phyloP scores from a whole-genome alignment of 2,329 filamentous ascomycete species.

The Rhinocladiella similis region DNA sequence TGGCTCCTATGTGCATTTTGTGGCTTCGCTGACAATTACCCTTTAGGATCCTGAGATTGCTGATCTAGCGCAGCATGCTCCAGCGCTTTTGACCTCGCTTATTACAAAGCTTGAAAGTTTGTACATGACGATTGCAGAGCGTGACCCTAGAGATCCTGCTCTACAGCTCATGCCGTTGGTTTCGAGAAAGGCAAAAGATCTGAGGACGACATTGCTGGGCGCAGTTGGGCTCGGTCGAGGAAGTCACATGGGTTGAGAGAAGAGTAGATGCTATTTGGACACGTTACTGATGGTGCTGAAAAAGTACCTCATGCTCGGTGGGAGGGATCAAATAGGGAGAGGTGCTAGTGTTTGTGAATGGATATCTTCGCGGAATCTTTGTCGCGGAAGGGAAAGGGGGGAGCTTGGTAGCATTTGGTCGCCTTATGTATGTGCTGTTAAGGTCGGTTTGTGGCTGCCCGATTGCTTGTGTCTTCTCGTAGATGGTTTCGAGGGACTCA shows the following conservation, averaged over 20 bases:
- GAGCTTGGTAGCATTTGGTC: too few species aligned
- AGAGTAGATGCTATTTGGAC: background rate
- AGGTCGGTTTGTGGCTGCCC: too few species aligned
- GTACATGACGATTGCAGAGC: slow-evolving; percentile 52
- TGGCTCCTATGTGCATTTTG: background rate
- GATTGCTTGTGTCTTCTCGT: too few species aligned
- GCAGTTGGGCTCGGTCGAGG: background rate
- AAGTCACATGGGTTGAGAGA: background rate
- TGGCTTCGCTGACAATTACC: slow-evolving; percentile 8
- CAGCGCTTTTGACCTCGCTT: slow-evolving; percentile 36
- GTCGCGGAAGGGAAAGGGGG: too few species aligned
- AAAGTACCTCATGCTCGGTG: too few species aligned
- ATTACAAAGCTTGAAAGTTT: slow-evolving; percentile 56
- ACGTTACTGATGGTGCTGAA: background rate
- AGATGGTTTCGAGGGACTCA: too few species aligned
- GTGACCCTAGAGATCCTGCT: slow-evolving; percentile 52
- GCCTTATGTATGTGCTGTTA: too few species aligned
- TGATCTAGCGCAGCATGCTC: slow-evolving; percentile 28
- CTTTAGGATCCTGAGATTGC: slow-evolving; percentile 29
- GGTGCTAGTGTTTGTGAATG: too few species aligned
- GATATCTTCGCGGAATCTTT: too few species aligned
- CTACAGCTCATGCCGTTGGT: slow-evolving; percentile 53
- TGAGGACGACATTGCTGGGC: slow-evolving; percentile 17
- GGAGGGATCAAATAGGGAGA: too few species aligned
- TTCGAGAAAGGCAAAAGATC: slow-evolving; percentile 42